A percentile compares a stretch with the other conserved stretches of the same genome.
These are phyloP conservation scores for Cystobasidium onofrii DNA, from an alignment of 768 basidiomycete species.

Conservation along the genomic window DNA sequence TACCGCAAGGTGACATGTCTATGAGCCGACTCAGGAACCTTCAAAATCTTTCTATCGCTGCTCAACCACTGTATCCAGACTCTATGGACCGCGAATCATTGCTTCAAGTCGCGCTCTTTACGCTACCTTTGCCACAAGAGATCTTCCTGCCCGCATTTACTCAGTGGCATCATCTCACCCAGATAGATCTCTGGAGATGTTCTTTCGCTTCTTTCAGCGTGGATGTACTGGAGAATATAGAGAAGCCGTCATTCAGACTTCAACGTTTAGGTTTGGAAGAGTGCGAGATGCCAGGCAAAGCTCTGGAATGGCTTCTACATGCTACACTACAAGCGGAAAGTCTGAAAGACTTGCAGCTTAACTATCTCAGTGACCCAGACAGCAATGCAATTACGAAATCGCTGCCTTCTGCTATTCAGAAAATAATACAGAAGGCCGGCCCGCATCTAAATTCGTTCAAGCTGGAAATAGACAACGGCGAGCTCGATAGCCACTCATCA, in stretches of 20 bases:
- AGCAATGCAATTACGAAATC: neutral
- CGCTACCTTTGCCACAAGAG: slow-evolving; percentile 6
- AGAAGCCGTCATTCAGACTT: neutral
- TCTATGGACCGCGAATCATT: neutral
- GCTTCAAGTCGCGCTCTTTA: slow-evolving; percentile 12
- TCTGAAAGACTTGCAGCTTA: neutral
- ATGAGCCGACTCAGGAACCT: neutral
- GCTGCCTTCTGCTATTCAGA: neutral
- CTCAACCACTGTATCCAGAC: slow-evolving; percentile 15
- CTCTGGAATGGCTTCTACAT: slow-evolving; percentile 1
- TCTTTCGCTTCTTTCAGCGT: neutral
- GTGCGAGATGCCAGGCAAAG: neutral
- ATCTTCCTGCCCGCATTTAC: slow-evolving; percentile 15
- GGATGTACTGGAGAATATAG: neutral
- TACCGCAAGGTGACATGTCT: neutral
- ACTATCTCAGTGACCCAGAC: neutral
- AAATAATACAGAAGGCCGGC: neutral
- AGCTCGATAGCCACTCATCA: neutral
- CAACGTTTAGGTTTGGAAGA: neutral
- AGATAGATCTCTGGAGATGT: slow-evolving; percentile 26
- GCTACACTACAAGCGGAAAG: neutral
- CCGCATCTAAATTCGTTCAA: neutral
- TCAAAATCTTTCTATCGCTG: neutral
- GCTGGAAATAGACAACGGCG: neutral
- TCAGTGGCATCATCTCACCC: neutral